Base-by-base conservation (phyloP, 768 basidiomycete species). In the Suillus plorans region DNA sequence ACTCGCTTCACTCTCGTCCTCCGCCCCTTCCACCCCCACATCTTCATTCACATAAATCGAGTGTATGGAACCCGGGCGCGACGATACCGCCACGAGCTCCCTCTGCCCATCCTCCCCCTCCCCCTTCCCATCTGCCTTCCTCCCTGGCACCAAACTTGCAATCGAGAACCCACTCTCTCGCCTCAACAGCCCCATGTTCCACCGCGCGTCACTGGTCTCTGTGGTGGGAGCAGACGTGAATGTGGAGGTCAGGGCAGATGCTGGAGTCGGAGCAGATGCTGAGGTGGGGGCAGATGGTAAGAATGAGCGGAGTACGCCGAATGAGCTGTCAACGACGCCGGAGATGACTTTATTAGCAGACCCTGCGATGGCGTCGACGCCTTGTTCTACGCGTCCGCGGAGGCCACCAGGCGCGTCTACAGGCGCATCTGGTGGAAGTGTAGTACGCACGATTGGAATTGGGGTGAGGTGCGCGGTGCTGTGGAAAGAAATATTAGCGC, bases 281-380 rank as follows among this genome's bases (percentile, higher is more conserved):
- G 65, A 25, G 68, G 68, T 13, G 63, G 68, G 69, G 31, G 76
- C 72, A 13, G 80, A 80, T 0, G 85, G 94, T 61, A 96, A 82
- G 50, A 95, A 80, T 5, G 92, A 89, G 20, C 92, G 85, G 18
- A 97, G 80, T 67, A 95, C 91, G 20, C 92, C 91, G 76, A 96
- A 95, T 3, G 92, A 93, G 0, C 93, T 87, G 73, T 97, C 95
- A 57, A 97, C 90, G 61, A 97, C 94, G 28, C 92, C 95, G 6
- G 84, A 88, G 60, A 94, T 77, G 56, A 90, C 86, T 63, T 88
- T 86, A 73, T 86, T 88, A 20, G 95, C 95, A 0, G 91, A 89
- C n/a, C 87, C 92, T 0, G 91, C 86, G 45, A 95, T 86, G 0
- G 86, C 86, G 64, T 91, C 90, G 18, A 92, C 90, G 66, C 89